Evolutionary conservation across 805 yeast genomes (phyloP).

Genomic region (Wickerhamomyces mucosus): DNA sequence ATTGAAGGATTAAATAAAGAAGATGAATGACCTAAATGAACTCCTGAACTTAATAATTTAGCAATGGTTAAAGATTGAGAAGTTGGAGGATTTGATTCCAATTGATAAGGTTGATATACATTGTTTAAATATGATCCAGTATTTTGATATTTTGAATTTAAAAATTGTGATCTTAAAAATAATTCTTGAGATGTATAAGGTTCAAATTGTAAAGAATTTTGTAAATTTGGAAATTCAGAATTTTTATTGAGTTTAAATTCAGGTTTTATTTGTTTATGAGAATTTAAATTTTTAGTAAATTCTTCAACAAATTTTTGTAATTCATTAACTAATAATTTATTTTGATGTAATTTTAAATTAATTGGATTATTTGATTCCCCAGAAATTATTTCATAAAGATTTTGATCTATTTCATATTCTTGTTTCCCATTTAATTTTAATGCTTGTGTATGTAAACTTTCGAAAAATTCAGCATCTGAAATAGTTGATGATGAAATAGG

Average conservation of each 20-base stretch:
- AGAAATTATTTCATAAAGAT: slow-evolving; percentile 14
- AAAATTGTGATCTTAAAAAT: slow-evolving; percentile 61
- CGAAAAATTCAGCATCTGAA: slow-evolving; percentile 12
- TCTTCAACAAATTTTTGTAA: slow-evolving; percentile 13
- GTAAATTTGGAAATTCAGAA: slow-evolving; percentile 47
- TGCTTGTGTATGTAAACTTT: slow-evolving; percentile 11
- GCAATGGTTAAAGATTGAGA: slow-evolving; percentile 54
- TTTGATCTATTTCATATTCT: slow-evolving; percentile 12
- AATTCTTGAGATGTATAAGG: slow-evolving; percentile 75
- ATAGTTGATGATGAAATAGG: background rate
- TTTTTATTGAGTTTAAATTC: background rate
- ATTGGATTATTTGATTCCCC: slow-evolving; percentile 13
- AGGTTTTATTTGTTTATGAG: slow-evolving; percentile 9
- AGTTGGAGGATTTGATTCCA: slow-evolving; percentile 48
- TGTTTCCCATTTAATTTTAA: slow-evolving; percentile 9
- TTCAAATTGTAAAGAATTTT: slow-evolving; percentile 47
- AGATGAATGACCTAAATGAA: slow-evolving; percentile 89
- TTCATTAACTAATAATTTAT: slow-evolving; percentile 13
- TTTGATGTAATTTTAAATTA: slow-evolving; percentile 10
- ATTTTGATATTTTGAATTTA: slow-evolving; percentile 40
- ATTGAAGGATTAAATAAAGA: slow-evolving; percentile 70
- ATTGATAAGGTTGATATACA: slow-evolving; percentile 63
- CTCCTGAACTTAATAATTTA: slow-evolving; percentile 81
- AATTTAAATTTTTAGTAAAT: slow-evolving; percentile 11
- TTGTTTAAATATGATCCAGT: slow-evolving; percentile 56